Base-by-base conservation (phyloP, 352 stramenopile genomes). In the Pythium scleroteichum region DNA sequence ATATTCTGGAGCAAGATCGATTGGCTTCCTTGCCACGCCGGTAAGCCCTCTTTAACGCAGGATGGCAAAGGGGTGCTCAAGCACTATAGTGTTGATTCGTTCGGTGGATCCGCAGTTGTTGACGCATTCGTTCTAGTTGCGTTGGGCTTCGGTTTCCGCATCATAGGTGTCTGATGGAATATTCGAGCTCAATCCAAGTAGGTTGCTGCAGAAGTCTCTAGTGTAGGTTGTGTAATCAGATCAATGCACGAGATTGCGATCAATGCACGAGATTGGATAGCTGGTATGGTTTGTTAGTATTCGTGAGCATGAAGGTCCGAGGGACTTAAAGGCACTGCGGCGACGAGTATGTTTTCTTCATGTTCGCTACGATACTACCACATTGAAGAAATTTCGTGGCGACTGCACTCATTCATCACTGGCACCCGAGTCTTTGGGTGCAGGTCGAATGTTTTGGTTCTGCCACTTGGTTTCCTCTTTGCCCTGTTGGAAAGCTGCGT, bases 391-490 rank as follows among this genome's bases (percentile, higher is more conserved):
- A n/a, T n/a, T n/a, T 35, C 10, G 29, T 35, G 29, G 5, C 38
- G 14, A 44, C 7, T 44, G 16, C 6, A n/a, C 7, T 57, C 48
- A 59, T n/a, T 67, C 60, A 16, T 67, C 53, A 22, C 51, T 61
- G 14, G 8, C 23, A 13, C 20, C 23, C 19, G 50, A 63, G 33
- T 52, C 40, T 23, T 55, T 58, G 13, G 35, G 41, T 27, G 66
- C 59, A 1, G 72, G 68, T 24, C 82, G 84, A 53, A 88, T 70
- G 68, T 88, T 88, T 68, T 86, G 78, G 62, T 91, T 91, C 44
- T 79, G 71, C 82, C 82, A 91, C 59, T 88, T 88, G 65, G 79
- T 91, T 68, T 91, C 82, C 51, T 87, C 73, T 50, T 88, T 91
- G 45, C 70, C 76, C 53, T 88, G 75, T n/a, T 69, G 73, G 14